Evolutionary conservation across 495 filamentous ascomycete species (phyloP).

Genomic region (Aspergillus indologenus): DNA sequence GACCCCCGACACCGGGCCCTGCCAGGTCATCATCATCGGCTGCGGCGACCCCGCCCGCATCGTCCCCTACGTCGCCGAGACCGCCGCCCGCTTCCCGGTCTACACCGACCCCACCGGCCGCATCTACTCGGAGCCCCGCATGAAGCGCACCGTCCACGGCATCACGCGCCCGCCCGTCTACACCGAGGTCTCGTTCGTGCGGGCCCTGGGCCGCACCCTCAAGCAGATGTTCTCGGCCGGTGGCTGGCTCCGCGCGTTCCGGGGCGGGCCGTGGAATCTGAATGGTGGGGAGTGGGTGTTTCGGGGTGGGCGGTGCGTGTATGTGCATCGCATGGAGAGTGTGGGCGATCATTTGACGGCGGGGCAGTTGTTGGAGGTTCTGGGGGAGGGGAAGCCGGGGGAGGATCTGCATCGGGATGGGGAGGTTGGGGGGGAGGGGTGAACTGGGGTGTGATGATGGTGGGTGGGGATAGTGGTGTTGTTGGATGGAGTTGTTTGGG

Average conservation of each 20-base stretch:
- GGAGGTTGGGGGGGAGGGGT: not conserved
- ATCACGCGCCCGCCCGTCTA: slow-evolving; percentile 22
- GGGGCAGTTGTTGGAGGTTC: slow-evolving; percentile 21
- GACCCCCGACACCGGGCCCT: slow-evolving; percentile 17
- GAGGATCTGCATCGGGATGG: too few species aligned
- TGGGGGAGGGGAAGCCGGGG: slow-evolving; percentile 5
- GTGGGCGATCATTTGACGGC: slow-evolving; percentile 28
- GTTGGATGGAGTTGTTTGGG: too few species aligned
- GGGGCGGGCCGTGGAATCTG: slow-evolving; percentile 18
- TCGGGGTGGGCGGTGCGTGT: slow-evolving; percentile 16
- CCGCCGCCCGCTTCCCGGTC: slow-evolving; percentile 18
- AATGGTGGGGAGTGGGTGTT: slow-evolving; percentile 30
- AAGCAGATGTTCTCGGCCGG: slow-evolving; percentile 18
- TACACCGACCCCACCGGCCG: slow-evolving; percentile 22
- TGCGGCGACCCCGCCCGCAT: slow-evolving; percentile 25
- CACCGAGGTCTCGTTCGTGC: slow-evolving; percentile 12
- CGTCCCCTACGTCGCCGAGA: slow-evolving; percentile 23
- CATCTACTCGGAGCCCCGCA: slow-evolving; percentile 24
- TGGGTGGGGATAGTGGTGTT: too few species aligned
- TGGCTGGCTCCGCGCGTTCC: slow-evolving; percentile 10
- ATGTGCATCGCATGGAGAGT: slow-evolving; percentile 26
- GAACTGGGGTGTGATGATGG: not conserved
- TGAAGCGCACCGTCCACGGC: slow-evolving; percentile 17
- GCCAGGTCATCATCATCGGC: slow-evolving; percentile 28
- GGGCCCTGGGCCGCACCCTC: slow-evolving; percentile 10